A percentile compares a stretch with the other conserved stretches of the same genome.
phyloP scores from a whole-genome alignment of 352 stramenopile genomes.

The Pythium periplocum region DNA sequence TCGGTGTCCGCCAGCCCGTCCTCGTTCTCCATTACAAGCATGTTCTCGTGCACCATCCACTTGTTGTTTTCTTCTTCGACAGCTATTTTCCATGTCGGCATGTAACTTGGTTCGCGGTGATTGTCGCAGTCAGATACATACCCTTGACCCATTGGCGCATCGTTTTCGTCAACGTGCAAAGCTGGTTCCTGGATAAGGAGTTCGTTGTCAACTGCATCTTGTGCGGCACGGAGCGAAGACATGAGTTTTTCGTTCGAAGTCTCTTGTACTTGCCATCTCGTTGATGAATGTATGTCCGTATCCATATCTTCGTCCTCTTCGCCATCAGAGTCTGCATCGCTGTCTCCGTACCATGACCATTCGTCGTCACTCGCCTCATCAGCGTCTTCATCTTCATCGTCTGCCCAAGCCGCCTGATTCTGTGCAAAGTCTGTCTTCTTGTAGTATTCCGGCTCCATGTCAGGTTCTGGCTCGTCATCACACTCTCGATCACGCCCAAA shows the following conservation, averaged over 20 bases:
- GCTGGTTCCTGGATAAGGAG: constrained; percentile 27
- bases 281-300: too few relatives aligned
- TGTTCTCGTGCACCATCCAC: constrained; percentile 22
- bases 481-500: constrained; percentile 18
- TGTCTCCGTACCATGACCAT: constrained; percentile 58
- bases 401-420: constrained; percentile 41
- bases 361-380: constrained; percentile 38
- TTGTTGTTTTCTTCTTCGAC: constrained; percentile 34
- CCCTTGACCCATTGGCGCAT: constrained; percentile 50
- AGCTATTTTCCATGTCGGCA: constrained; percentile 14
- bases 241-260: constrained; percentile 34
- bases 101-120: constrained; percentile 20
- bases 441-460: constrained; percentile 45
- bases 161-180: constrained; percentile 24
- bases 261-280: constrained; percentile 7
- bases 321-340: constrained; percentile 44
- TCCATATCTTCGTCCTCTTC: constrained; percentile 14
- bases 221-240: constrained; percentile 32
- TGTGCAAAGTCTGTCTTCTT: constrained; percentile 58
- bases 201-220: constrained; percentile 44
- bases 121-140: constrained; percentile 71
- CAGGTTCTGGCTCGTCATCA: constrained; percentile 29
- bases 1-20: constrained; percentile 21
- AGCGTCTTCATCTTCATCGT: constrained; percentile 32
- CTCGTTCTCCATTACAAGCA: constrained; percentile 4